Percentiles rank a stretch among this genome's conserved stretches.
phyloP scores from a whole-genome alignment of 2,329 filamentous ascomycete species.

The Diaporthe sp. region DNA sequence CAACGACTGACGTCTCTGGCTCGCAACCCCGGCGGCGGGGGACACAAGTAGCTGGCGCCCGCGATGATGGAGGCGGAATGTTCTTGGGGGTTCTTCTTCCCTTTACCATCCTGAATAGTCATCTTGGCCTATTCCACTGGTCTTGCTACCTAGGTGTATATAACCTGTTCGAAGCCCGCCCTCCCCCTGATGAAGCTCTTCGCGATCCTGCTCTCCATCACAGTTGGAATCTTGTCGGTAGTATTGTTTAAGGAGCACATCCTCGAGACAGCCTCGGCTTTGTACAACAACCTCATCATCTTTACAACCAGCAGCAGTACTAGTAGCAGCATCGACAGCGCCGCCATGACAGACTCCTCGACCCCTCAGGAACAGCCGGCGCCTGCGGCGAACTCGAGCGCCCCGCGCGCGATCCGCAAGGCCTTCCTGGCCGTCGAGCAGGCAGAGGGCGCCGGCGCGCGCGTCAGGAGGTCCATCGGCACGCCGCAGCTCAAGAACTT shows the following conservation, averaged over 20 bases:
- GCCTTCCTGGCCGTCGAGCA: slow-evolving; percentile 89
- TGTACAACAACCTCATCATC: slow-evolving; percentile 38
- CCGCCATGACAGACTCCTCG: slow-evolving; percentile 32
- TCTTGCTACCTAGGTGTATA: neutral
- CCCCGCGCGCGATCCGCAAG: slow-evolving; percentile 83
- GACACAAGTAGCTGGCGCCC: neutral
- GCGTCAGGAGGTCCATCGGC: slow-evolving; percentile 89
- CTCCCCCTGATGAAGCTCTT: slow-evolving; percentile 54
- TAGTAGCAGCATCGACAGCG: slow-evolving; percentile 34
- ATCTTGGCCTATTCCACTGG: neutral
- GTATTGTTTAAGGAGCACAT: slow-evolving; percentile 52
- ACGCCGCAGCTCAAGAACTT: slow-evolving; percentile 87
- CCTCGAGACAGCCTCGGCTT: slow-evolving; percentile 44
- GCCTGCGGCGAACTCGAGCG: slow-evolving; percentile 69
- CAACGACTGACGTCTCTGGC: slow-evolving; percentile 1
- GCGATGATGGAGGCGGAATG: neutral
- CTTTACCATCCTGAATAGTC: neutral
- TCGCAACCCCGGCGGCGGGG: neutral
- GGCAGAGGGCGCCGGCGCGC: slow-evolving; percentile 88
- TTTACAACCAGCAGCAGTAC: slow-evolving; percentile 18
- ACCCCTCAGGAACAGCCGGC: slow-evolving; percentile 46
- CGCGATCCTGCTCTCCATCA: slow-evolving; percentile 54
- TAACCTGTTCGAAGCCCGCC: neutral
- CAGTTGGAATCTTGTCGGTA: slow-evolving; percentile 56
- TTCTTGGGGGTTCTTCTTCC: slow-evolving; percentile 4